Evolutionary conservation across 768 basidiomycete genomes (phyloP).

Genomic region (Leccinellum luteum): DNA sequence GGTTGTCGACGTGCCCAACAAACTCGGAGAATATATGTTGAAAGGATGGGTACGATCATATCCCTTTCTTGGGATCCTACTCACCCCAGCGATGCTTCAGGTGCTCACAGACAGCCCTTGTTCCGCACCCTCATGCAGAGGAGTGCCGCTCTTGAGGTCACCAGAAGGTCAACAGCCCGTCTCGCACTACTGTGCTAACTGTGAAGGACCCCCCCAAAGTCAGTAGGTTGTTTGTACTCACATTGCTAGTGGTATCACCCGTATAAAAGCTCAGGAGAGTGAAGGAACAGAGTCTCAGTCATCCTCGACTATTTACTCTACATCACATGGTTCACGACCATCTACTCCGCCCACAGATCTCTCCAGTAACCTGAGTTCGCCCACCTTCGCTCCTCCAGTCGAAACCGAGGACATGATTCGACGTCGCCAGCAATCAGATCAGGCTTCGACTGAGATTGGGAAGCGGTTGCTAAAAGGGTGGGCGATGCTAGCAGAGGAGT

Average conservation of each 20-base stretch:
- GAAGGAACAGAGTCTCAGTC: slow-evolving; percentile 30
- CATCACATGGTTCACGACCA: slow-evolving; percentile 53
- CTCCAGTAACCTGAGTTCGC: slow-evolving; percentile 59
- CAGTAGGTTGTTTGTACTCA: slow-evolving; percentile 15
- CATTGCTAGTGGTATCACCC: slow-evolving; percentile 3
- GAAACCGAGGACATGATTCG: slow-evolving; percentile 65
- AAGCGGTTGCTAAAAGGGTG: slow-evolving; percentile 75
- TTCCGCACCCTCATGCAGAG: slow-evolving; percentile 48
- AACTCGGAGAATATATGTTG: slow-evolving; percentile 69
- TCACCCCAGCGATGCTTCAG: slow-evolving; percentile 31
- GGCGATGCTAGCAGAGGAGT: slow-evolving; percentile 90
- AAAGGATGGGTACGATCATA: slow-evolving; percentile 61
- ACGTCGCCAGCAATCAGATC: slow-evolving; percentile 78
- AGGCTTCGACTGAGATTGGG: slow-evolving; percentile 77
- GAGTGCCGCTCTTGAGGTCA: slow-evolving; percentile 72
- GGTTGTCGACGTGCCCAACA: slow-evolving; percentile 55
- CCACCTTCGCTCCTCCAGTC: slow-evolving; percentile 58
- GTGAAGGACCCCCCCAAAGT: slow-evolving; percentile 43
- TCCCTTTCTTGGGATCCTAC: background rate
- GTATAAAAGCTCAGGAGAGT: slow-evolving; percentile 11
- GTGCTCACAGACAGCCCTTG: slow-evolving; percentile 68
- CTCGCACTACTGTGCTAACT: slow-evolving; percentile 61
- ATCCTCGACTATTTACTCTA: slow-evolving; percentile 44
- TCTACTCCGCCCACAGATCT: slow-evolving; percentile 81
- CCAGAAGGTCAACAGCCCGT: slow-evolving; percentile 48